A percentile compares a stretch with the other conserved stretches of the same genome.
Conservation (phyloP, 2,329 filamentous ascomycete species). For the Didymellaceae sp. region DNA sequence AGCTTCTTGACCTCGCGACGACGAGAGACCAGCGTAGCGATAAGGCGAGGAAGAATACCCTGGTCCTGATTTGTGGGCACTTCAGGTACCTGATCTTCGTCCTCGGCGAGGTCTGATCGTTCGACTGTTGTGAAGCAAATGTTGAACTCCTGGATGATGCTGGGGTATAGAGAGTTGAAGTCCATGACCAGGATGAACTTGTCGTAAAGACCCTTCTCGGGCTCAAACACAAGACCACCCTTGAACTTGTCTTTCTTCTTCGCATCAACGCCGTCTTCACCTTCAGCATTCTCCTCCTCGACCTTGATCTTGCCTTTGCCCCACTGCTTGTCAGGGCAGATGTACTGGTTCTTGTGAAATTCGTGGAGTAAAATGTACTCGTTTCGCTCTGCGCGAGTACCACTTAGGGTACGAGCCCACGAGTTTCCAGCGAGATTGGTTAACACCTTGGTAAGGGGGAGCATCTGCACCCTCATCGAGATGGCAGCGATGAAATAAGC, state of each 20-base stretch:
- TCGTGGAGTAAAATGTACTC: slow-evolving; percentile 99
- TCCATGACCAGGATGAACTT: slow-evolving; percentile 99
- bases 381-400: slow-evolving; percentile 95
- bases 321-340: slow-evolving; percentile 92
- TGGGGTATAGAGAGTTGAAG: slow-evolving; percentile 98
- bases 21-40: slow-evolving; percentile 87
- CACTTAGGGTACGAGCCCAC: slow-evolving; percentile 94
- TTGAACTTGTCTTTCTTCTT: slow-evolving; percentile 99
- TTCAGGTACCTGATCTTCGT: slow-evolving; percentile 88
- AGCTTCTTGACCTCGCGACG: slow-evolving; percentile 91
- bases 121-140: slow-evolving; percentile 99
- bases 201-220: slow-evolving; percentile 96
- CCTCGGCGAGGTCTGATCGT: slow-evolving; percentile 71
- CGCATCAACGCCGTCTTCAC: slow-evolving; percentile 68
- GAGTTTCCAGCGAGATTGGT: slow-evolving; percentile 98
- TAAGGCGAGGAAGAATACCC: slow-evolving; percentile 87
- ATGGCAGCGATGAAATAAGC: slow-evolving; percentile 95
- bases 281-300: slow-evolving; percentile 76
- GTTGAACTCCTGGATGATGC: slow-evolving; percentile 99
- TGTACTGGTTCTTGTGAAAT: slow-evolving; percentile 96
- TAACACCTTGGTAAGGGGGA: slow-evolving; percentile 91
- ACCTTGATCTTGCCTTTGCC: slow-evolving; percentile 76
- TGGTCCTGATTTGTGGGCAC: slow-evolving; percentile 79
- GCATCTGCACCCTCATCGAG: slow-evolving; percentile 85
- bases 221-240: slow-evolving; percentile 96